These are phyloP conservation scores for Ceratocystis eucalypticola DNA, from an alignment of 2,329 filamentous ascomycete species.

Conservation along the genomic window DNA sequence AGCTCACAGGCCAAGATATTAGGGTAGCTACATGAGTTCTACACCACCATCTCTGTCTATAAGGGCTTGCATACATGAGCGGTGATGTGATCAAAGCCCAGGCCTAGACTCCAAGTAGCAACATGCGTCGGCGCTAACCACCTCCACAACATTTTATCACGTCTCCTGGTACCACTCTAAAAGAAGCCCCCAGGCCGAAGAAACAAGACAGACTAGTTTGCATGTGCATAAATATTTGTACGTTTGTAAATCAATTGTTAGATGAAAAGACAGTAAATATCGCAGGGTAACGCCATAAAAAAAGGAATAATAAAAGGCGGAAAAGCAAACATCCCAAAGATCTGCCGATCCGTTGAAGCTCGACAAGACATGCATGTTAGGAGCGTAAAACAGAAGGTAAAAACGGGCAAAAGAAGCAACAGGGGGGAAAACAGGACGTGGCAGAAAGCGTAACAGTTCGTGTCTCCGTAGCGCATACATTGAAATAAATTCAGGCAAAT, in stretches of 20 bases:
- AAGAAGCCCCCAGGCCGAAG: background rate
- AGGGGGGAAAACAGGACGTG: background rate
- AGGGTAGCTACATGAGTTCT: no score
- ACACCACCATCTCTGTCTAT: no score
- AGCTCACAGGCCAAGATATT: background rate
- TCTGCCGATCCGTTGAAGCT: slow-evolving; percentile 2
- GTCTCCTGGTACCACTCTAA: background rate
- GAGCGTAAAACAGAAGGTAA: slow-evolving; percentile 3
- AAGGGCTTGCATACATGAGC: no score
- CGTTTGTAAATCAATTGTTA: slow-evolving; percentile 7
- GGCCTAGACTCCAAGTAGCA: no score
- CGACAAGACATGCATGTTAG: background rate
- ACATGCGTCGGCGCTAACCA: background rate
- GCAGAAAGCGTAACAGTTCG: slow-evolving; percentile 18
- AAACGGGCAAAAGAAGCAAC: background rate
- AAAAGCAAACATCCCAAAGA: slow-evolving; percentile 4
- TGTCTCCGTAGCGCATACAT: slow-evolving; percentile 11
- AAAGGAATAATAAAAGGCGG: background rate
- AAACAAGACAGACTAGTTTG: background rate
- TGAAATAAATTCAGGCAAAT: slow-evolving; percentile 8
- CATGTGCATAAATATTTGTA: background rate
- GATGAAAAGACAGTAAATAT: slow-evolving; percentile 2
- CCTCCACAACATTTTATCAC: background rate
- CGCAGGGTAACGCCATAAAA: slow-evolving; percentile 1
- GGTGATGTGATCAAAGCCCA: no score